Base-by-base conservation (phyloP, 2,329 filamentous ascomycete genomes). In the Falciphora oryzae region DNA sequence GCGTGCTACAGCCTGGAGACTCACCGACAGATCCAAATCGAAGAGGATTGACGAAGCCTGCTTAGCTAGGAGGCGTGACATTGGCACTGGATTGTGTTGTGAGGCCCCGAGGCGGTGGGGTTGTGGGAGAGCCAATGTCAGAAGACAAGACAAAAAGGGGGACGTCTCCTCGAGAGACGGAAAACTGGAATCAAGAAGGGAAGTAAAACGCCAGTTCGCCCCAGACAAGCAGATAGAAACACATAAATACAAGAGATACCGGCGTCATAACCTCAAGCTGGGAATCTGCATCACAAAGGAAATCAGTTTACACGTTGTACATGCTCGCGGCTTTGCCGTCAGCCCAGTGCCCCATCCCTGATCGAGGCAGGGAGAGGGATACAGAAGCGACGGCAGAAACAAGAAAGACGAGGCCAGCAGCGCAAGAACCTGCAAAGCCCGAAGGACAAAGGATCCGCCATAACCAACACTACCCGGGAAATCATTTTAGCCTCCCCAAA, bases 1-100 rank as follows among this genome's bases (percentile, higher is more conserved):
- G 71, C 71, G 16, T 63, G 65, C 7, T 66, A 67, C 38, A 72
- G 71, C 53, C 63, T 72, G 5, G 68, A 67, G 61, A 68, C 65
- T 38, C 64, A 68, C 63, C 64, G 56, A 58, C 53, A 56, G 18
- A 70, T 67, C n/a, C 66, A 67, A 50, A 25, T 67, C 6, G 68
- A 69, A 61, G 62, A 57, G 59, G 65, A 66, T 53, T 68, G 18
- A 59, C 18, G n/a, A 7, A 22, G 18, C 3, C 18, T 28, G n/a
- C 4, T 25, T 28, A n/a, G 56, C 38, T 8, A n/a, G 56, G 56
- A 57, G 53, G 13, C 8, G 56, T 8, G 56, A n/a, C n/a, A 32
- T 32, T 32, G 32, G 32, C 14, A 5, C 14, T 35, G 11, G 32
- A 13, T 3, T 35, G 32, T 3, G 32, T 35, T 11, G 32, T 35